Evolutionary conservation across 257 asterid genomes (phyloP), one percentile per base, ranked within the genome.

Genomic region (Ocimum tenuiflorum): DNA sequence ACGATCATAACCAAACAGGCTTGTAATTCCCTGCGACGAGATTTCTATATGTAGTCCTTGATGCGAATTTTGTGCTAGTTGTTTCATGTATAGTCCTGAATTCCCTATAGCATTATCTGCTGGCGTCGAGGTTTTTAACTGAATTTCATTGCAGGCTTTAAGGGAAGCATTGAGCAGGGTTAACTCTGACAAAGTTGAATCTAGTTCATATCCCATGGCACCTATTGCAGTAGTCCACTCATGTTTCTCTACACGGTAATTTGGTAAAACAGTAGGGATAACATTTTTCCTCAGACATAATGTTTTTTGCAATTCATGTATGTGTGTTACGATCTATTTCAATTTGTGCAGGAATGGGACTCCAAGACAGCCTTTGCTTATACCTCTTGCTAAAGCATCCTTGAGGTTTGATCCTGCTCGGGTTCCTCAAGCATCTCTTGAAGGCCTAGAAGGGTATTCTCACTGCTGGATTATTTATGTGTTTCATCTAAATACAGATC

Each of bases 321-420:
- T 18, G 8, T 33, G 10, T 68, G 31, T 69, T 35, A 57, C 18
- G 8, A 31, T 48, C 7, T 45, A 2, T 33, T 8, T 47, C 9
- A 45, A 20, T 68, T 63, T 55, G 48, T 56, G 33, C 77, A 91
- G 97, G 68, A 94, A 94, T 60, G 97, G 97, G 73, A 90, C 99
- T 33, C 99, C 99, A 39, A 85, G 99, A 65, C 99, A 94, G 70
- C 96, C 99, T 77, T 84, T 94, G 70, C 91, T 94, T 60, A 96
- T 94, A 52, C 95, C 97, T 72, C 95, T 90, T 67, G 96, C 97
- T 38, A 85, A 76, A 80, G 97, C 99, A 66, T 64, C 87, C 64
- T 65, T 90, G 75, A 65, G 67, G 59, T 85, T 90, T 77, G 88
- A 90, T 83, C 46, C 84, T 61, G 17, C 79, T 46, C 91, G 95